phyloP scores from a whole-genome alignment of 257 asterid genomes.

The Verbena officinalis region DNA sequence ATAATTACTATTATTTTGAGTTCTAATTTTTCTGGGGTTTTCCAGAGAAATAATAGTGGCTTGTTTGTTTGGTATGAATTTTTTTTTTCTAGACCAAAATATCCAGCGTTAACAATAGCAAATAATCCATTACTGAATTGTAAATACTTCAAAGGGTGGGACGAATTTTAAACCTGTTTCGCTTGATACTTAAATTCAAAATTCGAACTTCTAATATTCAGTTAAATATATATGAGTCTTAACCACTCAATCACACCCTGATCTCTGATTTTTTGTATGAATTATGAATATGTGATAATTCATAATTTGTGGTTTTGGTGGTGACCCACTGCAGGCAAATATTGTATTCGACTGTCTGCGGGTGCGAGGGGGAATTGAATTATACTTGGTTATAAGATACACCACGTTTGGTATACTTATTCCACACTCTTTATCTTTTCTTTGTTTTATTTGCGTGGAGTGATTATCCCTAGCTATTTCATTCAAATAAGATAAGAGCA shows the following conservation, averaged over 20 bases:
- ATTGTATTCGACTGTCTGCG: not conserved
- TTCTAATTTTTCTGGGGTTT: slow-evolving; percentile 1
- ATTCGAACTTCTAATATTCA: no score
- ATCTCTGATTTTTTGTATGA: no score
- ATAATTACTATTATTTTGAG: no score
- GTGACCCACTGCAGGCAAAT: not conserved
- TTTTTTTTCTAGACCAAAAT: no score
- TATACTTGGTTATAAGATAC: slow-evolving; percentile 2
- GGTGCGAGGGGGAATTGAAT: not conserved
- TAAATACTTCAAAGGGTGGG: no score
- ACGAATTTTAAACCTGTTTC: no score
- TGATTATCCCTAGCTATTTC: slow-evolving; percentile 24
- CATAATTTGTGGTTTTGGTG: no score
- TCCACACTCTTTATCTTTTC: slow-evolving; percentile 21
- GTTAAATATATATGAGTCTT: no score
- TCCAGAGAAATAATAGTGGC: not conserved
- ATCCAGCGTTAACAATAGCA: no score
- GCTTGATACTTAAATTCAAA: no score
- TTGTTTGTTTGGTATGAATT: slow-evolving; percentile 8
- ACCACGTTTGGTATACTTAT: slow-evolving; percentile 36
- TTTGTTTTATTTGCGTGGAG: slow-evolving; percentile 32
- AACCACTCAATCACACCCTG: no score
- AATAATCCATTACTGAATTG: no score
- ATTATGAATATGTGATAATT: not conserved
- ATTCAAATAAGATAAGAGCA: not conserved